phyloP scores from a whole-genome alignment of 2,329 filamentous ascomycete genomes.

The Hypoxylon sp. region DNA sequence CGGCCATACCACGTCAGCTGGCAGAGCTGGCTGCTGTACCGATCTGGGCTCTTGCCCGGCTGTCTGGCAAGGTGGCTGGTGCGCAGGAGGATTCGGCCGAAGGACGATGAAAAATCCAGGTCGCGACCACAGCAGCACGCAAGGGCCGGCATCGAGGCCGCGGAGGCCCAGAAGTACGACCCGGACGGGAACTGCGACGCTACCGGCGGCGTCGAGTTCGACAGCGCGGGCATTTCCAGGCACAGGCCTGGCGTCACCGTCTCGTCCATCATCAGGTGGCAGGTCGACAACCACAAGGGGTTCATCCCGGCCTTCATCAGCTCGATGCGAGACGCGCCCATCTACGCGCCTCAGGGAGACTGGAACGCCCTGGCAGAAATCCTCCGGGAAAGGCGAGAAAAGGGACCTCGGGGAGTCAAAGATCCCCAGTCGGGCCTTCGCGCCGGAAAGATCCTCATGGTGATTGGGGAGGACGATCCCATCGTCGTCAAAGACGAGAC shows the following conservation, averaged over 20 bases:
- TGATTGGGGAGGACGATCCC: slow-evolving; percentile 71
- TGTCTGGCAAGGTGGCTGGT: slow-evolving; percentile 56
- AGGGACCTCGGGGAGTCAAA: neutral
- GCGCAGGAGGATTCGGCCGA: slow-evolving; percentile 45
- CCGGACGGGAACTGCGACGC: slow-evolving; percentile 48
- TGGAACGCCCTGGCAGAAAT: slow-evolving; percentile 66
- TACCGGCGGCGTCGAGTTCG: slow-evolving; percentile 51
- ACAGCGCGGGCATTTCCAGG: slow-evolving; percentile 60
- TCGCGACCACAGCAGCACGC: neutral
- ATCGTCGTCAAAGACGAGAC: slow-evolving; percentile 73
- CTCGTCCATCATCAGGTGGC: slow-evolving; percentile 72
- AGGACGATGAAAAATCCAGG: neutral
- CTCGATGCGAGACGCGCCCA: slow-evolving; percentile 73
- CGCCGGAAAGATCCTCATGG: slow-evolving; percentile 64
- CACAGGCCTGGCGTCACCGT: slow-evolving; percentile 62
- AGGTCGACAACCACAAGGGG: slow-evolving; percentile 70
- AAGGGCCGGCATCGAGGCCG: slow-evolving; percentile 34
- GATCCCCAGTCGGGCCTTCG: slow-evolving; percentile 46
- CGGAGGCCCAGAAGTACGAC: slow-evolving; percentile 35
- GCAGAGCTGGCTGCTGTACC: slow-evolving; percentile 69
- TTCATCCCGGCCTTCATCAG: slow-evolving; percentile 76
- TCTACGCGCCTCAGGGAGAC: slow-evolving; percentile 67
- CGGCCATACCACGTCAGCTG: slow-evolving; percentile 68
- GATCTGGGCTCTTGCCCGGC: slow-evolving; percentile 65
- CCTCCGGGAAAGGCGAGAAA: slow-evolving; percentile 45